Percentiles rank a stretch among this genome's conserved stretches.
phyloP scores from a whole-genome alignment of 1,284 basidiomycete genomes.

The Ustilago hordei region DNA sequence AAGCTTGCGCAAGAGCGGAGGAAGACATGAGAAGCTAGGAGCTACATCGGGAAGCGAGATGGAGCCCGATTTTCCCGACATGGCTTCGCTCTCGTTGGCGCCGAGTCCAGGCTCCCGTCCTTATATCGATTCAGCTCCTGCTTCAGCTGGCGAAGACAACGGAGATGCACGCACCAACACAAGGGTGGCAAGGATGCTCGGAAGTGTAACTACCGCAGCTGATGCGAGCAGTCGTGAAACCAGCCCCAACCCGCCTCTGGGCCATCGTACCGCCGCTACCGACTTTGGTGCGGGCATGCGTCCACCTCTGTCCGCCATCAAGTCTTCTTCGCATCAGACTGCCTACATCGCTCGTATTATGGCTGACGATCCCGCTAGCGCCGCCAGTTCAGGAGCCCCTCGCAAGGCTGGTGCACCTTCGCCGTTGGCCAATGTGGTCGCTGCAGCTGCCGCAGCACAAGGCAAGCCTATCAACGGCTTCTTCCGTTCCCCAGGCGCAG shows the following conservation, averaged over 20 bases:
- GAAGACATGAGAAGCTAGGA: constrained; percentile 43
- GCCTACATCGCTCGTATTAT: constrained; percentile 52
- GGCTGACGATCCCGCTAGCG: constrained; percentile 35
- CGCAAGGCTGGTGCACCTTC: constrained; percentile 29
- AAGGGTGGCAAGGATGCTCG: constrained; percentile 42
- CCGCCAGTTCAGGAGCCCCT: constrained; percentile 10
- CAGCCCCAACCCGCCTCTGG: constrained; percentile 36
- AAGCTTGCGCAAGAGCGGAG: constrained; percentile 39
- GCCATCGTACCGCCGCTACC: constrained; percentile 9
- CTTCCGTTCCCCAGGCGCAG: constrained; percentile 30
- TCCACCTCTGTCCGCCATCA: constrained; percentile 28
- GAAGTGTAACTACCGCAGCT: constrained; percentile 13
- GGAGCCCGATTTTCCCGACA: constrained; percentile 56
- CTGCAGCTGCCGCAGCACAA: constrained; percentile 24
- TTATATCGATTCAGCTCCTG: constrained; percentile 37
- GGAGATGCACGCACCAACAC: constrained; percentile 37
- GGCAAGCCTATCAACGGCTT: constrained; percentile 34
- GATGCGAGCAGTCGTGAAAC: constrained; percentile 49
- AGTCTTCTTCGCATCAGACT: constrained; percentile 41
- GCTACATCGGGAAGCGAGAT: constrained; percentile 53
- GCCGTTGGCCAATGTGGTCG: constrained; percentile 30
- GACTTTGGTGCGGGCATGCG: constrained; percentile 25
- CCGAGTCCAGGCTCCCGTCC: constrained; percentile 21
- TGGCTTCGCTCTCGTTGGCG: constrained; percentile 52
- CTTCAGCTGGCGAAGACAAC: constrained; percentile 52